Conservation (phyloP, 768 basidiomycete genomes). For the Calocera viscosa region DNA sequence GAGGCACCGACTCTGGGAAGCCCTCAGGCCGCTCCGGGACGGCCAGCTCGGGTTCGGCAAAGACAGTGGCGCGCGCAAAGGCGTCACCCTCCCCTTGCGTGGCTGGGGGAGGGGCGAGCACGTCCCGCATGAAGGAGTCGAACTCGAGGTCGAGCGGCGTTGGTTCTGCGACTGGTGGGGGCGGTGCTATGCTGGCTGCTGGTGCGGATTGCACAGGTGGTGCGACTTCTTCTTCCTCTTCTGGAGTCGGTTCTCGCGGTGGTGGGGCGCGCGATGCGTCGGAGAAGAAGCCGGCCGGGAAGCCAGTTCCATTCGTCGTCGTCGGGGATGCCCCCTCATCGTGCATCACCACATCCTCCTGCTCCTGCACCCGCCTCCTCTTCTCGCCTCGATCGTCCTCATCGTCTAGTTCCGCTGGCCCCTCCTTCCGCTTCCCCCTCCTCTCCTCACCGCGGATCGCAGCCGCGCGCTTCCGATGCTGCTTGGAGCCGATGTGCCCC, state of each 20-base stretch:
- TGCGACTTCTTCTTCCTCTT: constrained; percentile 29
- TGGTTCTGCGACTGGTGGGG: constrained; percentile 8
- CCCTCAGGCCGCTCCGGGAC: constrained; percentile 35
- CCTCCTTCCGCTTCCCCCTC: constrained; percentile 21
- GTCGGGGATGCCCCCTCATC: constrained; percentile 13
- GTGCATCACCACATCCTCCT: constrained; percentile 20
- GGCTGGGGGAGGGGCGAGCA: not conserved
- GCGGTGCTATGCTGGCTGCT: constrained; percentile 15
- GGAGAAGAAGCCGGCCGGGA: constrained; percentile 73
- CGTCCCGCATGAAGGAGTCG: constrained; percentile 50
- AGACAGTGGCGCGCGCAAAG: constrained; percentile 57
- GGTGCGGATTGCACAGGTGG: constrained; percentile 17
- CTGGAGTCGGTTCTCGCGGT: constrained; percentile 25
- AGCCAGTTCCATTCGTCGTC: constrained; percentile 22
- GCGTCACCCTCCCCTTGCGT: constrained; percentile 26
- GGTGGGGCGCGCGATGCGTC: constrained; percentile 46
- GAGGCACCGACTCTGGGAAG: constrained; percentile 29
- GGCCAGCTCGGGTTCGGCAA: constrained; percentile 53
- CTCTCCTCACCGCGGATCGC: constrained; percentile 46
- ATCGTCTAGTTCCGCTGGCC: constrained; percentile 20
- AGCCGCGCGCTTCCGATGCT: constrained; percentile 54
- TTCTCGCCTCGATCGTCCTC: constrained; percentile 30
- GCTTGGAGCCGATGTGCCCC: constrained; percentile 71
- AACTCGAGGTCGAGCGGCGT: constrained; percentile 55
- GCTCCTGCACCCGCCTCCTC: constrained; percentile 16